These are phyloP conservation scores for Lojkania enalia DNA, from an alignment of 2,329 filamentous ascomycete species.

Conservation along the genomic window DNA sequence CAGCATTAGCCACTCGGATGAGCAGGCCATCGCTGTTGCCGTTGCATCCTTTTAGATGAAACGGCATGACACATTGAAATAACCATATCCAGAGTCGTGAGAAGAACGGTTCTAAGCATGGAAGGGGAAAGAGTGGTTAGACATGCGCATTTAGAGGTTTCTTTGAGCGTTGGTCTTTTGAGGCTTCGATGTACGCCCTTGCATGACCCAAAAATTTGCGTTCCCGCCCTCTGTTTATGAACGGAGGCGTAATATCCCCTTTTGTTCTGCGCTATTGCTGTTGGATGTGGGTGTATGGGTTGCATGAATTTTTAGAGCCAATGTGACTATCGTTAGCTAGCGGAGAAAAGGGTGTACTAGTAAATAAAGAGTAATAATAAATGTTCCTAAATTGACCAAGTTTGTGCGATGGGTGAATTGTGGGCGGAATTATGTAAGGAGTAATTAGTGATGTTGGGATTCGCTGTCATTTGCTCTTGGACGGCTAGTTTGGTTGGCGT, in stretches of 20 bases:
- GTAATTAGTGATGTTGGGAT: too few relatives aligned
- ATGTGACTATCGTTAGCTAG: neutral
- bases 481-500: too few relatives aligned
- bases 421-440: neutral
- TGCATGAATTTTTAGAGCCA: neutral
- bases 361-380: neutral
- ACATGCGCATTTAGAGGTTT: constrained; percentile 1
- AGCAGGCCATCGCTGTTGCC: constrained; percentile 91
- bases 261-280: neutral
- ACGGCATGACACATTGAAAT: neutral
- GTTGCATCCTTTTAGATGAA: constrained; percentile 72
- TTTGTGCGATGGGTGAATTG: neutral
- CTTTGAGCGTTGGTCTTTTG: neutral
- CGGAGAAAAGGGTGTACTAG: neutral
- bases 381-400: neutral
- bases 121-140: neutral
- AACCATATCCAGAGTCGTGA: neutral
- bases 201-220: neutral
- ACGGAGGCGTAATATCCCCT: constrained; percentile 5
- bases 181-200: neutral
- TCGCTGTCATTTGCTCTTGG: too few relatives aligned
- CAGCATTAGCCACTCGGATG: constrained; percentile 94
- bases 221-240: constrained; percentile 9
- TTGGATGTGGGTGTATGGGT: neutral
- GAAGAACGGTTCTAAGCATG: constrained; percentile 1